Evolutionary conservation across 1,139 yeast genomes (phyloP), one percentile per base, ranked within the genome.

Genomic region (Yamadazyma aaseri): DNA sequence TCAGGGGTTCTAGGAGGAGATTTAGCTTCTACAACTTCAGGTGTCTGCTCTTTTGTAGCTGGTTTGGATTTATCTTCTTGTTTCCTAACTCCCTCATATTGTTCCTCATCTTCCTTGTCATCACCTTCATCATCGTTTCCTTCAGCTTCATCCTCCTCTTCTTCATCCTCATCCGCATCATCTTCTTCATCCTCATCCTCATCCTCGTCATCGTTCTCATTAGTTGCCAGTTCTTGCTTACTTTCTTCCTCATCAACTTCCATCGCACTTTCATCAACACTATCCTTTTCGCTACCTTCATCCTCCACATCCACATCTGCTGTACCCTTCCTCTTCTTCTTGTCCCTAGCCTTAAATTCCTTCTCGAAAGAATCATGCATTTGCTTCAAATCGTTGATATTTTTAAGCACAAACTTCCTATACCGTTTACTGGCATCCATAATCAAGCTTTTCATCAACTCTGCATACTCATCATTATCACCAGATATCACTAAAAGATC

Each of bases 371-470:
- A 11, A 6, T 25, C 31, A 32, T 17, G 18, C 27, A 24, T 26
- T 12, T 11, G 22, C 17, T 20, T 18, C 30, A 60, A 45, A 27
- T 58, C 65, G 35, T 59, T 58, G 17, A 64, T 52, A 35, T 55
- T 50, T 29, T 53, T 55, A 17, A 59, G 39, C 35, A 65, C 47
- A 25, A 47, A 44, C 24, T 48, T 46, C 2, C 60, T 47, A 37
- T 65, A 63, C 20, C 47, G 41, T 33, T 48, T 41, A 0, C 62
- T 44, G 2, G 64, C 52, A 4, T 51, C 47, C 5, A 62, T 46
- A 2, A 64, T 53, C 2, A 60, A 49, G 16, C 49, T 39, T 31
- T 56, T 55, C 42, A 65, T 47, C n/a, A 39, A 28, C 39, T 40
- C 34, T 6, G 42, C 34, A 33, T 41, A 46, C 27, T 36, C 31